Evolutionary conservation across 257 asterid genomes (phyloP).

Genomic region (Penstemon eatonii): DNA sequence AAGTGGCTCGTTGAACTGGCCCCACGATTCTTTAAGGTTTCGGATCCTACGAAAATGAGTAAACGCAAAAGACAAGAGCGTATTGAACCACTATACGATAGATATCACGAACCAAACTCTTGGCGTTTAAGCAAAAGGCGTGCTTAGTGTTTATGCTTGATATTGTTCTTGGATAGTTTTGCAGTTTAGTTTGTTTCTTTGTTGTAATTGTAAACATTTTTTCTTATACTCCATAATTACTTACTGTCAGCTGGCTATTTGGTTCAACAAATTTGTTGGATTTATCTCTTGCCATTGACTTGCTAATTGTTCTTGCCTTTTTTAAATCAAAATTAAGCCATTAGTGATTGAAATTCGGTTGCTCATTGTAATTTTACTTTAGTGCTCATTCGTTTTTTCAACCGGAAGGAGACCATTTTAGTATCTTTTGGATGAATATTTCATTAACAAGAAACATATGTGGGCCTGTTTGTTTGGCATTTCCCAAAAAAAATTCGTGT

Average conservation of each 20-base stretch:
- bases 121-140: conserved; percentile 98
- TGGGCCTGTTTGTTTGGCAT: too few species aligned
- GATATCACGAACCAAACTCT: conserved; percentile 92
- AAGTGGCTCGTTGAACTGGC: conserved; percentile 97
- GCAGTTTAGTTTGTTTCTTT: conserved; percentile 12
- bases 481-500: too few species aligned
- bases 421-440: too few species aligned
- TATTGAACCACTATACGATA: conserved; percentile 86
- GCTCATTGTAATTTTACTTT: too few species aligned
- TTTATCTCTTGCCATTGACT: conserved; percentile 7
- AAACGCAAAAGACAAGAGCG: conserved; percentile 98
- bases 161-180: conserved; percentile 29
- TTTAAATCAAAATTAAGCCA: background rate
- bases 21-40: conserved; percentile 86
- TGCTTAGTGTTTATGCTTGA: conserved; percentile 44
- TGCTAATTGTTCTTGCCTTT: conserved; percentile 17
- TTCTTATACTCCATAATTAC: background rate
- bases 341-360: background rate
- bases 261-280: conserved; percentile 11
- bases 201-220: conserved; percentile 19
- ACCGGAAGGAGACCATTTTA: too few species aligned
- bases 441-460: too few species aligned
- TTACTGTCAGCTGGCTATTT: background rate
- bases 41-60: conserved; percentile 95
- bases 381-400: too few species aligned